These are phyloP conservation scores for Stachybotrys echinatus DNA, from an alignment of 2,329 filamentous ascomycete species.

Conservation along the genomic window DNA sequence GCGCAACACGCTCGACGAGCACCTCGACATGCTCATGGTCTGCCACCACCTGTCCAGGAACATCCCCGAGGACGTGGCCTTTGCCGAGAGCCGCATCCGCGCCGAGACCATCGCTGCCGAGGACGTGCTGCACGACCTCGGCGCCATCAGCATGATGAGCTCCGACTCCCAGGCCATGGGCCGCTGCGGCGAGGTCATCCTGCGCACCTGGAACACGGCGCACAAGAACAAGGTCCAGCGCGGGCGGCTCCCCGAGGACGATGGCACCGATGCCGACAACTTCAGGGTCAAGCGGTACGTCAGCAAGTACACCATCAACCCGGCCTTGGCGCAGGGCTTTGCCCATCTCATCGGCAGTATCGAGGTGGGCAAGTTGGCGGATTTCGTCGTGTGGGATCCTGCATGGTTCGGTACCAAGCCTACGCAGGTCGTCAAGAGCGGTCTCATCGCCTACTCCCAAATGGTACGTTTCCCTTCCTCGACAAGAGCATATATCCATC, in stretches of 20 bases:
- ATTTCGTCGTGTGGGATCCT: constrained; percentile 83
- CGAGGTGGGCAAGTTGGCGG: constrained; percentile 84
- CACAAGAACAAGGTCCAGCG: constrained; percentile 94
- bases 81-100: constrained; percentile 89
- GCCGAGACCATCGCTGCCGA: constrained; percentile 95
- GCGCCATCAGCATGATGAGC: constrained; percentile 96
- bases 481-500: background rate
- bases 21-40: constrained; percentile 97
- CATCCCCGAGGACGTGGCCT: constrained; percentile 93
- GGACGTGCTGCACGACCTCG: constrained; percentile 90
- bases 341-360: constrained; percentile 78
- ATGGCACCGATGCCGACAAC: constrained; percentile 77
- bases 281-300: constrained; percentile 89
- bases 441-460: constrained; percentile 74
- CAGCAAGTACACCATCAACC: constrained; percentile 95
- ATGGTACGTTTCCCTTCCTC: constrained; percentile 57
- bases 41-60: constrained; percentile 91
- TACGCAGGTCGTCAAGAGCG: constrained; percentile 74
- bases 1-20: constrained; percentile 87
- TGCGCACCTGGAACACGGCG: constrained; percentile 93
- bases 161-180: constrained; percentile 97
- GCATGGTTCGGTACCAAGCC: constrained; percentile 87
- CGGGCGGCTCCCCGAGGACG: constrained; percentile 70
- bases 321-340: constrained; percentile 88
- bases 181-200: constrained; percentile 86